phyloP scores from a whole-genome alignment of 306 rosid species.

The Dryas alaskensis region DNA sequence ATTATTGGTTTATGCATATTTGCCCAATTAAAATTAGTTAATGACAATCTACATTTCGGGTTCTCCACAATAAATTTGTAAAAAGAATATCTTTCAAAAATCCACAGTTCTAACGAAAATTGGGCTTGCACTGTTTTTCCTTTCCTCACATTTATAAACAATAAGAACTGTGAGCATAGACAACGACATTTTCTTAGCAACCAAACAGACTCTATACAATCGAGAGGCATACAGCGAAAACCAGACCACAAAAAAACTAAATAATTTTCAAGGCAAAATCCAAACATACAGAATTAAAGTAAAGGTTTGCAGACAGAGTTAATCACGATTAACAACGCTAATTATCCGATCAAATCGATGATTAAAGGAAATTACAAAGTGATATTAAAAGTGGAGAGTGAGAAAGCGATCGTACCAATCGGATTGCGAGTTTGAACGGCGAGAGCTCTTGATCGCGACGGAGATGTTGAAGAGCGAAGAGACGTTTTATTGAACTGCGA shows the following conservation, averaged over 20 bases:
- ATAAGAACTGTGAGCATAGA: background rate
- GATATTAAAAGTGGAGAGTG: background rate
- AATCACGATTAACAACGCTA: background rate
- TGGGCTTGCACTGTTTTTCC: background rate
- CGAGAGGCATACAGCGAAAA: background rate
- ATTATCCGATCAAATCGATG: background rate
- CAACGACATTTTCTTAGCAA: background rate
- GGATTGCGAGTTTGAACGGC: background rate
- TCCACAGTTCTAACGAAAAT: background rate
- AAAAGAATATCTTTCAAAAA: background rate
- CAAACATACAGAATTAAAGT: background rate
- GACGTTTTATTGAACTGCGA: background rate
- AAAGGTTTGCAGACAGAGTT: background rate
- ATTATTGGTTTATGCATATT: background rate
- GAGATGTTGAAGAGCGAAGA: background rate
- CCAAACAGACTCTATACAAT: background rate
- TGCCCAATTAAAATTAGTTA: background rate
- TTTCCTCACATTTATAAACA: background rate
- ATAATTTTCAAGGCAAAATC: background rate
- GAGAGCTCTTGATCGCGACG: background rate
- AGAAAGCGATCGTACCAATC: conserved; percentile 4
- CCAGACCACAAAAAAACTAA: background rate
- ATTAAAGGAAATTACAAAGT: background rate
- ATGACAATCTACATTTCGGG: background rate
- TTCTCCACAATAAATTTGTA: background rate